Evolutionary conservation across 192 early-diverging fungal genomes (phyloP), one percentile per base, ranked within the genome.

Genomic region (Podila verticillata): DNA sequence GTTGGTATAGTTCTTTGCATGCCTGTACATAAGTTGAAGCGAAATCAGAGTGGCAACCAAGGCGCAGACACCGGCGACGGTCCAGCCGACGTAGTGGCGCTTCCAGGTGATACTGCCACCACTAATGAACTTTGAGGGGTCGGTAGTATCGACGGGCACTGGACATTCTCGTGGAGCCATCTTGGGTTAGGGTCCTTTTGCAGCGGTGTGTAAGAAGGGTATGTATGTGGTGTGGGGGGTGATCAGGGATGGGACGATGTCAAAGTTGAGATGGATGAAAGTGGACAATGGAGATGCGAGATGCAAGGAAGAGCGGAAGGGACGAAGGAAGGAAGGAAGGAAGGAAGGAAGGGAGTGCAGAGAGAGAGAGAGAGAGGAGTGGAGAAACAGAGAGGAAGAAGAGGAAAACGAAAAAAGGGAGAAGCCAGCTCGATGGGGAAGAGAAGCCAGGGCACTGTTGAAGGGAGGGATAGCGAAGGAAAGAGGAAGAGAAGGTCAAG

Each of bases 51-150:
- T 86, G 0, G 90, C 85, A 4, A 75, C 74, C 26, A 91, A 68
- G 0, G 89, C 85, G 78, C 84, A 89, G 22, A 78, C 26, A 36
- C 87, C 89, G 10, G 87, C 78, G 29, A 91, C 63, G 54, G 82
- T 82, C 90, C 90, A 91, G 13, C 90, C 90, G 58, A 91, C 83
- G 57, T 87, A 84, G 70, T 90, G 89, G 6, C 77, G 77, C 48
- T 80, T 80, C 77, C 77, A 80, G 32, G 29, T 63, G 54, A 80
- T 72, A 29, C 65, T 72, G 9, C 67, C 31, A 15, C 70, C 77
- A 56, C 72, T 65, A 65, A 68, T 65, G 70, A 80, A 80, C 58
- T 66, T 32, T 20, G 15, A 22, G 1, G 77, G 77, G 39, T 80
- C 77, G 32, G 70, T 64, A 24, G 34, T 17, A 17, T 68, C 66